A percentile compares a stretch with the other conserved stretches of the same genome.
Conservation (phyloP, 192 early-diverging fungal species). For the Linderina pennispora region DNA sequence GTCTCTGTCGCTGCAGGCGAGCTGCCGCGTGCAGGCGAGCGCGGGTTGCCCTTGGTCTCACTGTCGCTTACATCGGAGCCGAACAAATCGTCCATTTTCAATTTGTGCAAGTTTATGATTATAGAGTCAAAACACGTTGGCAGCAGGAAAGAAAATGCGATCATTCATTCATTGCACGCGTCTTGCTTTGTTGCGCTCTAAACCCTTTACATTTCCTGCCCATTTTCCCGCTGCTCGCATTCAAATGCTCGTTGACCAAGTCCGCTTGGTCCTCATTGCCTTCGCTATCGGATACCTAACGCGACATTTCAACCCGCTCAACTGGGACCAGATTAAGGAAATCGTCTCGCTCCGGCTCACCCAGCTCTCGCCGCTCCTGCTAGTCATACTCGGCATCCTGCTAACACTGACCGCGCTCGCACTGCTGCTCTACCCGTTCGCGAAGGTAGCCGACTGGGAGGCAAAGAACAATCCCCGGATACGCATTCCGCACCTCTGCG, state of each 20-base stretch:
- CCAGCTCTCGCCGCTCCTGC: conserved; percentile 30
- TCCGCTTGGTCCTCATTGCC: conserved; percentile 44
- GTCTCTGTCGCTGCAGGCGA: conserved; percentile 7
- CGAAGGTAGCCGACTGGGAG: conserved; percentile 41
- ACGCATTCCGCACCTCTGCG: conserved; percentile 40
- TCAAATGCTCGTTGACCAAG: conserved; percentile 48
- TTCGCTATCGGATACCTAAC: conserved; percentile 49
- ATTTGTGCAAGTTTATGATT: too few relatives aligned
- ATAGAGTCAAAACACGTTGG: background rate
- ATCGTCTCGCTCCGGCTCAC: conserved; percentile 19
- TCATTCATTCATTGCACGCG: too few relatives aligned
- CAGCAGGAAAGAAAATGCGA: background rate
- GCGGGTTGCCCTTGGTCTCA: conserved; percentile 5
- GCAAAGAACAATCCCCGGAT: conserved; percentile 21
- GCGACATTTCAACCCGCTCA: conserved; percentile 47
- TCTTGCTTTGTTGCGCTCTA: too few relatives aligned
- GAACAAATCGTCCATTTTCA: conserved; percentile 44
- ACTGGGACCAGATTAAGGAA: conserved; percentile 44
- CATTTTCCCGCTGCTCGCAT: too few relatives aligned
- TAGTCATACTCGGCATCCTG: conserved; percentile 16
- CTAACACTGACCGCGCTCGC: conserved; percentile 18
- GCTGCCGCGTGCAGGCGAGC: background rate
- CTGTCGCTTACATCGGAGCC: conserved; percentile 39
- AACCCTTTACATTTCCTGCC: too few relatives aligned
- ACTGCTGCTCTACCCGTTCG: conserved; percentile 37